Evolutionary conservation across 2,329 filamentous ascomycete genomes (phyloP).

Genomic region (Phoma sp.): DNA sequence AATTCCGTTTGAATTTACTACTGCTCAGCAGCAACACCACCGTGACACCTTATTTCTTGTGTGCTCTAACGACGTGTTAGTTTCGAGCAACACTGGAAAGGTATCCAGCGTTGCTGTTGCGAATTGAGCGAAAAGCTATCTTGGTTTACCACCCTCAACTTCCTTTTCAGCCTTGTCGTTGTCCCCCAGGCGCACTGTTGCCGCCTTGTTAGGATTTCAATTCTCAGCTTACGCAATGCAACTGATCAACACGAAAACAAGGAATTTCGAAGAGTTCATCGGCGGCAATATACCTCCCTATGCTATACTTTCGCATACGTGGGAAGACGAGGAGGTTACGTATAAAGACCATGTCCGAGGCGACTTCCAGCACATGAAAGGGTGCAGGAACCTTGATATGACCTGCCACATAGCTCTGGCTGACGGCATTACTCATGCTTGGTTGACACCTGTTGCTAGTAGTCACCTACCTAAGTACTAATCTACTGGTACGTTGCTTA

Average conservation of each 20-base stretch:
- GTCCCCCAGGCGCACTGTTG: too few species aligned
- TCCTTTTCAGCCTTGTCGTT: too few species aligned
- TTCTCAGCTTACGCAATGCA: background rate
- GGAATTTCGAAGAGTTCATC: background rate
- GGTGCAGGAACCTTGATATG: conserved; percentile 4
- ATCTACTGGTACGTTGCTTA: too few species aligned
- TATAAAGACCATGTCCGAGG: background rate
- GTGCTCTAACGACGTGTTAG: too few species aligned
- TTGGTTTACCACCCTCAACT: too few species aligned
- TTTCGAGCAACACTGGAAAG: too few species aligned
- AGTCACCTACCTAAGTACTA: too few species aligned
- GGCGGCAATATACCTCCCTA: conserved; percentile 1
- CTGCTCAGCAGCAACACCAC: too few species aligned
- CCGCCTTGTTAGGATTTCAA: background rate
- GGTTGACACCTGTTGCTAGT: conserved; percentile 16
- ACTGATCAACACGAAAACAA: background rate
- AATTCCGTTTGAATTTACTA: too few species aligned
- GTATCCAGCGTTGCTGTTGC: too few species aligned
- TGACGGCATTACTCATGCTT: background rate
- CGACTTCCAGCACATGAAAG: background rate
- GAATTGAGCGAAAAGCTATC: too few species aligned
- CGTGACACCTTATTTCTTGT: too few species aligned
- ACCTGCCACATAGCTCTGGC: background rate
- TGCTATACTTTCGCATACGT: conserved; percentile 14
- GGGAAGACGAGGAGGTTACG: conserved; percentile 13